Percentiles rank a stretch among this genome's conserved stretches.
phyloP scores from a whole-genome alignment of 495 filamentous ascomycete genomes.

The Aspergillus nanangensis region DNA sequence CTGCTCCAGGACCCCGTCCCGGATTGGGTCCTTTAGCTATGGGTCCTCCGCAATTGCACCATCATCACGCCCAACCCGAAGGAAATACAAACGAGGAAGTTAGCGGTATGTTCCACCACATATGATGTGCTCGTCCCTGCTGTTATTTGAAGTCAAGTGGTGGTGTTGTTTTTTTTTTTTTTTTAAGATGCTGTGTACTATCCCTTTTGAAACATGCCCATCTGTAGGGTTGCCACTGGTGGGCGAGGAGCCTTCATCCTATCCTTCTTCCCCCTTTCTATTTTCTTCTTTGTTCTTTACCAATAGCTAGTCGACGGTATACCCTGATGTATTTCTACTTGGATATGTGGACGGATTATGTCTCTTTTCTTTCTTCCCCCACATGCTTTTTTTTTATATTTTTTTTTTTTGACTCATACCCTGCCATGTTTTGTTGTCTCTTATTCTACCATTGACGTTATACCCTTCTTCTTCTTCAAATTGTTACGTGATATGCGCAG shows the following conservation, averaged over 20 bases:
- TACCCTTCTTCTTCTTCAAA: slow-evolving; percentile 14
- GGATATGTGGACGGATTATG: slow-evolving; percentile 5
- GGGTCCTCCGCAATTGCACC: slow-evolving; percentile 63
- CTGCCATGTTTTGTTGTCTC: slow-evolving; percentile 17
- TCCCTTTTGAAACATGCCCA: not conserved
- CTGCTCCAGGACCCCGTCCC: slow-evolving; percentile 38
- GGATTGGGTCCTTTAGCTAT: slow-evolving; percentile 58
- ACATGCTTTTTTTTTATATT: slow-evolving; percentile 26
- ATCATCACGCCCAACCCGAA: slow-evolving; percentile 77
- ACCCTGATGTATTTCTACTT: slow-evolving; percentile 21
- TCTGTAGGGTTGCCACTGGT: not conserved
- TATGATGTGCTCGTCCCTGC: slow-evolving; percentile 40
- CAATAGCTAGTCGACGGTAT: slow-evolving; percentile 9
- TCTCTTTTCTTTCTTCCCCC: slow-evolving; percentile 10
- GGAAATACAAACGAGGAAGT: slow-evolving; percentile 78
- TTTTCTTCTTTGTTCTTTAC: slow-evolving; percentile 3
- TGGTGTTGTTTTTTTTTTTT: slow-evolving; percentile 7
- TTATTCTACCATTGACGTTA: slow-evolving; percentile 17
- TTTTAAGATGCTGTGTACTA: slow-evolving; percentile 1
- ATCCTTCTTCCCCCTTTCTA: not conserved
- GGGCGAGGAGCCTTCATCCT: not conserved
- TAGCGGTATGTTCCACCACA: slow-evolving; percentile 89
- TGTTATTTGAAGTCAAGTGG: slow-evolving; percentile 6
- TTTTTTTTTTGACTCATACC: slow-evolving; percentile 21
- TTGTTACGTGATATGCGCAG: slow-evolving; percentile 13